phyloP scores from a whole-genome alignment of 2,329 filamentous ascomycete species.

The Fusarium chaquense region DNA sequence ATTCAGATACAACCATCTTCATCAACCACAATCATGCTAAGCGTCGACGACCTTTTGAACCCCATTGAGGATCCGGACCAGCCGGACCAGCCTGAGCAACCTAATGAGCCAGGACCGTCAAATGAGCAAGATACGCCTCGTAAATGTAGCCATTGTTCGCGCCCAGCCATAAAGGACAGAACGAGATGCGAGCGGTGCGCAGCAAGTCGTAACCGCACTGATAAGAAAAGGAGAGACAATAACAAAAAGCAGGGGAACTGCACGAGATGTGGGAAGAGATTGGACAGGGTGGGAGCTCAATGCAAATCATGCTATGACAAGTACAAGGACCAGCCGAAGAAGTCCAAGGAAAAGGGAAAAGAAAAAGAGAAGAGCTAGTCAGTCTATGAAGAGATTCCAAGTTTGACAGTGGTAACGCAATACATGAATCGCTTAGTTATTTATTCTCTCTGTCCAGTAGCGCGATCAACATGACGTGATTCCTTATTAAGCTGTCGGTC shows the following conservation, averaged over 20 bases:
- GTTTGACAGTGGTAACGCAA: too few relatives aligned
- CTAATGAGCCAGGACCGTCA: neutral
- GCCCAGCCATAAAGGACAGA: neutral
- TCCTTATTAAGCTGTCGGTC: too few relatives aligned
- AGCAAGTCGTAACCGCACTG: too few relatives aligned
- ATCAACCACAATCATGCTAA: neutral
- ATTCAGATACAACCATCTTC: neutral
- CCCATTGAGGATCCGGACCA: neutral
- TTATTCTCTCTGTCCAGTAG: too few relatives aligned
- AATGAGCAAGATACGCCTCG: rapidly evolving
- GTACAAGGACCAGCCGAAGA: rapidly evolving
- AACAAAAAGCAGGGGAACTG: too few relatives aligned
- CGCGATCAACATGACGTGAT: too few relatives aligned
- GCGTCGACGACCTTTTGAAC: neutral
- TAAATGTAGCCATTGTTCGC: neutral
- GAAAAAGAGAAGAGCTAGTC: neutral
- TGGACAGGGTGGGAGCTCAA: too few relatives aligned
- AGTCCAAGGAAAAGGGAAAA: neutral
- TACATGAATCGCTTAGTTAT: too few relatives aligned
- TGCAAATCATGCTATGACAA: neutral
- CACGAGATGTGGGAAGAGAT: too few relatives aligned
- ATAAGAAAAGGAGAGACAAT: too few relatives aligned
- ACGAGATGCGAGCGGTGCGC: too few relatives aligned
- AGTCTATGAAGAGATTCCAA: too few relatives aligned
- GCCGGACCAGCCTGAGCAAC: neutral